A percentile compares a stretch with the other conserved stretches of the same genome.
These are phyloP conservation scores for Penicillium hesseltinei DNA, from an alignment of 2,329 filamentous ascomycete genomes.

Conservation along the genomic window DNA sequence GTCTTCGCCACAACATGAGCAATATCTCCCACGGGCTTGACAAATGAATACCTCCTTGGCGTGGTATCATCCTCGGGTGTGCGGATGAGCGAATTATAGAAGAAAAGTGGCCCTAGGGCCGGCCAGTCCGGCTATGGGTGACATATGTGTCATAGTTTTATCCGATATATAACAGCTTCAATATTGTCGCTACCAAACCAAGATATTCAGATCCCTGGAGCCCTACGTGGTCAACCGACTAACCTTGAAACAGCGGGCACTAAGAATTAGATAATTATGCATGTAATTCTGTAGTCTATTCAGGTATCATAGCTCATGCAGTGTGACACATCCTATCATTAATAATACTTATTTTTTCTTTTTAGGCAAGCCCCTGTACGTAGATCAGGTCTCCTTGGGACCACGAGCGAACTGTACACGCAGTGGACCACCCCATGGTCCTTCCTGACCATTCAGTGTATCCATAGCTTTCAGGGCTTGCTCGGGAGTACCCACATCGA, in stretches of 20 bases:
- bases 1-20: neutral
- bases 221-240: neutral
- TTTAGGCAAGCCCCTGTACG: neutral
- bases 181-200: neutral
- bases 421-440: constrained; percentile 42
- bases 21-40: neutral
- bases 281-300: constrained; percentile 1
- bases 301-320: constrained; percentile 9
- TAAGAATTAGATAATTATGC: neutral
- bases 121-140: neutral
- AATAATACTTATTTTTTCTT: constrained; percentile 3
- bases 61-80: neutral
- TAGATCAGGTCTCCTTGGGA: constrained; percentile 20
- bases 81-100: neutral
- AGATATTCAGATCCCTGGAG: neutral
- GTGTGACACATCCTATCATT: constrained; percentile 7
- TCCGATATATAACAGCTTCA: neutral
- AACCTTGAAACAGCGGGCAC: neutral
- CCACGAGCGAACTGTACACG: constrained; percentile 43
- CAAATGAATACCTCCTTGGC: neutral
- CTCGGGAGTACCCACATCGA: constrained; percentile 58
- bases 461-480: constrained; percentile 55
- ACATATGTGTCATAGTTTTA: neutral
- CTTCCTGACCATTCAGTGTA: constrained; percentile 41
- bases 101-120: neutral